phyloP scores from a whole-genome alignment of 2,329 filamentous ascomycete genomes.

The Botrytis elliptica region DNA sequence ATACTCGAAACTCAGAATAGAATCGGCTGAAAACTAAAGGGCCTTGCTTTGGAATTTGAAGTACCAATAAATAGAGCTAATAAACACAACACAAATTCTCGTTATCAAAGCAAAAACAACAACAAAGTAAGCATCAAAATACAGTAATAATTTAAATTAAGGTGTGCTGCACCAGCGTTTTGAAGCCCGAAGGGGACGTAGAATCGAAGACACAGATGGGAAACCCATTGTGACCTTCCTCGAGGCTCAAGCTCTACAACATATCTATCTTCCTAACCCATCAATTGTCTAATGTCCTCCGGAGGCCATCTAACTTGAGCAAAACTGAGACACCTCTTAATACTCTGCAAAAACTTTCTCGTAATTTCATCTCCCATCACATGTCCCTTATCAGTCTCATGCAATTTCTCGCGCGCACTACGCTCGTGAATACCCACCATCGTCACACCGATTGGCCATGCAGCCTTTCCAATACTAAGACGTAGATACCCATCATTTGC shows the following conservation, averaged over 20 bases:
- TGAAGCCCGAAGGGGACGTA: neutral
- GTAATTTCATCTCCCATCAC: constrained; percentile 97
- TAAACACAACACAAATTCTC: neutral
- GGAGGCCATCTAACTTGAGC: constrained; percentile 96
- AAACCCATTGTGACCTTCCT: neutral
- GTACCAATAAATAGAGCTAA: neutral
- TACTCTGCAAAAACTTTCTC: constrained; percentile 93
- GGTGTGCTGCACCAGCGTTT: neutral
- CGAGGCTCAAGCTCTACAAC: neutral
- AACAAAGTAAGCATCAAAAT: neutral
- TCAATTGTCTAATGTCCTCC: constrained; percentile 86
- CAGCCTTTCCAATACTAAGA: constrained; percentile 91
- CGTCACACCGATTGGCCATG: constrained; percentile 98
- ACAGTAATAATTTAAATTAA: neutral
- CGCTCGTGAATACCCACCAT: constrained; percentile 99
- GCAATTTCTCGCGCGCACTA: constrained; percentile 90
- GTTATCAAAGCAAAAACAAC: neutral
- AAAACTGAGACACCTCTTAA: constrained; percentile 95
- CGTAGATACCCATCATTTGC: constrained; percentile 94
- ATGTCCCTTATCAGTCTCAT: constrained; percentile 83
- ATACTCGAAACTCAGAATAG: neutral
- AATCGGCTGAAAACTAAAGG: neutral
- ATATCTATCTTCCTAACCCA: constrained; percentile 57
- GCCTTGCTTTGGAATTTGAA: neutral
- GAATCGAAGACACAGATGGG: neutral